A percentile compares a stretch with the other conserved stretches of the same genome.
These are phyloP conservation scores for Nematodospora anomalae DNA, from an alignment of 1,139 yeast species.

Conservation along the genomic window DNA sequence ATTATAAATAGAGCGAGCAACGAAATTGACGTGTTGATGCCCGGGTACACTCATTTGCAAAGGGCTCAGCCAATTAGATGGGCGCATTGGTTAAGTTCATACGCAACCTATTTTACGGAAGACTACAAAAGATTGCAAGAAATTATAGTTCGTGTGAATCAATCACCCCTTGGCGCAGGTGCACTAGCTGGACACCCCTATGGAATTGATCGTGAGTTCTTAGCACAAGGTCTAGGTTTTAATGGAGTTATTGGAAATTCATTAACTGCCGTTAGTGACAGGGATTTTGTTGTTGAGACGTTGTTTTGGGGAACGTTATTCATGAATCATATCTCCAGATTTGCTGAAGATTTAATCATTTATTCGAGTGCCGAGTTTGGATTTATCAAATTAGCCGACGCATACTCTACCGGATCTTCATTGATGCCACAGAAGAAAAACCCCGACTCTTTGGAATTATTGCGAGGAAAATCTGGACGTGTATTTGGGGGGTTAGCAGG, in stretches of 20 bases:
- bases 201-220: slow-evolving; percentile 90
- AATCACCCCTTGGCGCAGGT: slow-evolving; percentile 92
- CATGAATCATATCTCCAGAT: slow-evolving; percentile 92
- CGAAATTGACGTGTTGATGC: slow-evolving; percentile 93
- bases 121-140: slow-evolving; percentile 85
- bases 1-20: slow-evolving; percentile 72
- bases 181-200: slow-evolving; percentile 99
- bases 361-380: slow-evolving; percentile 98
- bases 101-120: slow-evolving; percentile 90
- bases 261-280: slow-evolving; percentile 89
- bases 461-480: slow-evolving; percentile 97
- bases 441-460: slow-evolving; percentile 91
- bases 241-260: slow-evolving; percentile 90
- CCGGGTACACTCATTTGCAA: slow-evolving; percentile 97
- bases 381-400: slow-evolving; percentile 89
- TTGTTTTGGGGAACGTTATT: slow-evolving; percentile 95
- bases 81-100: slow-evolving; percentile 95
- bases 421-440: slow-evolving; percentile 99
- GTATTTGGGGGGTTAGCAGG: slow-evolving; percentile 95
- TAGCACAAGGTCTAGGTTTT: slow-evolving; percentile 79
- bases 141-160: slow-evolving; percentile 78
- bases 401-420: slow-evolving; percentile 97
- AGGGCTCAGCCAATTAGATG: slow-evolving; percentile 99
- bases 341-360: slow-evolving; percentile 91
- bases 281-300: slow-evolving; percentile 97